phyloP scores from a whole-genome alignment of 1,284 basidiomycete species.

The Kwoniella shivajii region DNA sequence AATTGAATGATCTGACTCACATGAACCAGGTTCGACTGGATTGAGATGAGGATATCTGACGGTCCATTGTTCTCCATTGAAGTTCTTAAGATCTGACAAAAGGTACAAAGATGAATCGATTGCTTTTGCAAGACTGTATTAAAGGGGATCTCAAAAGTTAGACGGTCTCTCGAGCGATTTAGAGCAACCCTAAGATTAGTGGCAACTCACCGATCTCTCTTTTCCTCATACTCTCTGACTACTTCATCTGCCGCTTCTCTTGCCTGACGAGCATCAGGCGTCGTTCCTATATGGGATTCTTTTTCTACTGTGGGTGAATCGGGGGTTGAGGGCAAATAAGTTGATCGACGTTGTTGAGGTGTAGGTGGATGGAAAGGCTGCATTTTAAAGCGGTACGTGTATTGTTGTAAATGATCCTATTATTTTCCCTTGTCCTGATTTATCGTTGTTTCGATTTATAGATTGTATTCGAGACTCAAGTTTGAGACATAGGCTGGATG shows the following conservation, averaged over 20 bases:
- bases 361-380: slow-evolving; percentile 42
- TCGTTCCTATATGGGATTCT: slow-evolving; percentile 46
- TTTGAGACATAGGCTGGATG: neutral
- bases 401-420: neutral
- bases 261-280: slow-evolving; percentile 33
- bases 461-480: neutral
- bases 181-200: slow-evolving; percentile 1
- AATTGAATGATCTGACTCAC: slow-evolving; percentile 14
- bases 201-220: slow-evolving; percentile 47
- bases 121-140: slow-evolving; percentile 69
- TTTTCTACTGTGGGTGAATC: slow-evolving; percentile 45
- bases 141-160: neutral
- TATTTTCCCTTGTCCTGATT: neutral
- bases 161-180: neutral
- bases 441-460: neutral
- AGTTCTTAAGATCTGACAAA: slow-evolving; percentile 70
- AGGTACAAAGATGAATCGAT: slow-evolving; percentile 72
- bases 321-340: slow-evolving; percentile 24
- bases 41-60: slow-evolving; percentile 70
- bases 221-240: slow-evolving; percentile 52
- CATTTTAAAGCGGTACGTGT: slow-evolving; percentile 30
- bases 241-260: slow-evolving; percentile 43
- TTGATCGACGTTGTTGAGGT: slow-evolving; percentile 19
- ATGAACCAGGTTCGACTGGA: slow-evolving; percentile 12
- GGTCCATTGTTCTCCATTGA: slow-evolving; percentile 84